Evolutionary conservation across 106 monocot genomes (phyloP).

Genomic region (Dendrobium chrysotoxum): DNA sequence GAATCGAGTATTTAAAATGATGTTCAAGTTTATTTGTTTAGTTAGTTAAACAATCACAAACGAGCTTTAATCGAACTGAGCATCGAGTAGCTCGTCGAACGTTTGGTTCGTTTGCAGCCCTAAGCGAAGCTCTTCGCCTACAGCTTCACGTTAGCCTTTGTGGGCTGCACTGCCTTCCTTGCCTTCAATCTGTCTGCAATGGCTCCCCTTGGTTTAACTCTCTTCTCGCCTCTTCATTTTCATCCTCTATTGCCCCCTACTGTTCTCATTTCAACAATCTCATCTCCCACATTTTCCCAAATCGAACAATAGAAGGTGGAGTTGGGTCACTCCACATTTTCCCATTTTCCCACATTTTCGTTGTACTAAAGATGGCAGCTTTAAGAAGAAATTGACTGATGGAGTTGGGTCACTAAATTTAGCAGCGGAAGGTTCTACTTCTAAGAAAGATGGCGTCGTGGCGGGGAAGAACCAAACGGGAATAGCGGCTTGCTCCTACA

Average conservation of each 20-base stretch:
- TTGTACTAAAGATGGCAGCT: slow-evolving; percentile 11
- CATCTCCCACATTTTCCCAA: slow-evolving; percentile 47
- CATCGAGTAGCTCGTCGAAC: too few relatives aligned
- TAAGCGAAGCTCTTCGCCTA: slow-evolving; percentile 42
- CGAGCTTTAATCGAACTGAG: too few relatives aligned
- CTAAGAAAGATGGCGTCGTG: not conserved
- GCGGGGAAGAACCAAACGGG: not conserved
- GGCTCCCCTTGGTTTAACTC: slow-evolving; percentile 49
- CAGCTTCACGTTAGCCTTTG: slow-evolving; percentile 51
- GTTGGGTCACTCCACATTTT: too few relatives aligned
- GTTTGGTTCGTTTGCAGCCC: too few relatives aligned
- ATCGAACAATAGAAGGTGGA: too few relatives aligned
- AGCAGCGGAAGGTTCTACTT: not conserved
- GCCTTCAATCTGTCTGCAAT: slow-evolving; percentile 37
- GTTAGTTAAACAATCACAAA: too few relatives aligned
- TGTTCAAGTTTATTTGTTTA: too few relatives aligned
- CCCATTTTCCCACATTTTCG: too few relatives aligned
- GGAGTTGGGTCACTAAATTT: not conserved
- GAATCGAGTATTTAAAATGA: too few relatives aligned
- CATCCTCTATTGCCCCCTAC: slow-evolving; percentile 40
- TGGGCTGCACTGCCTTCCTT: slow-evolving; percentile 52
- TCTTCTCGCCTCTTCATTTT: slow-evolving; percentile 30
- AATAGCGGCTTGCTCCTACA: too few relatives aligned
- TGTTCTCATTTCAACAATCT: slow-evolving; percentile 45
- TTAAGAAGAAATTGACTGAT: not conserved